Percentiles rank a stretch among this genome's conserved stretches.
Conservation (phyloP, 768 basidiomycete genomes). For the Suillus occidentalis region DNA sequence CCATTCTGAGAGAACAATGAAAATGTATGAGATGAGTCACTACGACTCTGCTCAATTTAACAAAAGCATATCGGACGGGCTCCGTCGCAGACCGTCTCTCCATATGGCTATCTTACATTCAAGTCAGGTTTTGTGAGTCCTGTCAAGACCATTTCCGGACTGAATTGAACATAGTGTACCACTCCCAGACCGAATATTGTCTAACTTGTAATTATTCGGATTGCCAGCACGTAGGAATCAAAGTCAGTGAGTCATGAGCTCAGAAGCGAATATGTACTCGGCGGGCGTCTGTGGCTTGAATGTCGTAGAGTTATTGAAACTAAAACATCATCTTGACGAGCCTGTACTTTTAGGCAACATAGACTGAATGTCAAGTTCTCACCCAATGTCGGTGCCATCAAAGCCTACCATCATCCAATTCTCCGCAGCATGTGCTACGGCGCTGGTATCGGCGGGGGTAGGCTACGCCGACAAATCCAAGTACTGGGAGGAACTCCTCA, state of each 20-base stretch:
- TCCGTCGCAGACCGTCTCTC: slow-evolving; percentile 34
- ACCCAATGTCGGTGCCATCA: slow-evolving; percentile 60
- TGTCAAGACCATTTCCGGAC: slow-evolving; percentile 46
- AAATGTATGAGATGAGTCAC: background rate
- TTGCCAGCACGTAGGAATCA: slow-evolving; percentile 57
- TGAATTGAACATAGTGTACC: slow-evolving; percentile 31
- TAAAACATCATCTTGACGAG: background rate
- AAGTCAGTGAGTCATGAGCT: slow-evolving; percentile 64
- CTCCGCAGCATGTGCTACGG: slow-evolving; percentile 53
- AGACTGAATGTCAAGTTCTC: slow-evolving; percentile 11
- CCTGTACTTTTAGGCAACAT: background rate
- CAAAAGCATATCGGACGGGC: background rate
- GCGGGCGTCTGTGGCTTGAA: slow-evolving; percentile 46
- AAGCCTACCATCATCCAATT: slow-evolving; percentile 63
- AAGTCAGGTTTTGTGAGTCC: slow-evolving; percentile 25
- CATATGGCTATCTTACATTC: slow-evolving; percentile 38
- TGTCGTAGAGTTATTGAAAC: no score
- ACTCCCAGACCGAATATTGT: slow-evolving; percentile 49
- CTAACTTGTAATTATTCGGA: slow-evolving; percentile 55
- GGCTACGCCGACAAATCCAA: slow-evolving; percentile 61
- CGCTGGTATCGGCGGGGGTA: slow-evolving; percentile 32
- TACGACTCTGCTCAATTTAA: background rate
- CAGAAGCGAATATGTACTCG: slow-evolving; percentile 52
- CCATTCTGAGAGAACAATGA: background rate
- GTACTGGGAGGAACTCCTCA: slow-evolving; percentile 44